phyloP scores from a whole-genome alignment of 768 basidiomycete genomes.

The Terana coerulea region DNA sequence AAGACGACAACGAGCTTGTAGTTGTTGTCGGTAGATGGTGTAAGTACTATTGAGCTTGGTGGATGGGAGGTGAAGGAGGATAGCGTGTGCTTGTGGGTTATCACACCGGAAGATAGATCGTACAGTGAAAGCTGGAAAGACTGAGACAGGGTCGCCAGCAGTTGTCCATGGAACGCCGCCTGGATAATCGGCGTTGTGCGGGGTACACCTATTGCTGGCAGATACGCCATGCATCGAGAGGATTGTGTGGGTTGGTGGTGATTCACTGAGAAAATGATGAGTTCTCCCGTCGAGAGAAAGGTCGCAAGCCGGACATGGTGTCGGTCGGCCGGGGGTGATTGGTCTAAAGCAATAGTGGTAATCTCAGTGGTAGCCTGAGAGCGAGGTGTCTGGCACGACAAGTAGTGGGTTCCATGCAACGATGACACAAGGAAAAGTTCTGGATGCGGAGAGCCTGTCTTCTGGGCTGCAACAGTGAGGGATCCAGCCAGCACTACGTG shows the following conservation, averaged over 20 bases:
- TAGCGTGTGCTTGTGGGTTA: conserved; percentile 61
- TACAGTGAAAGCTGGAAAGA: conserved; percentile 70
- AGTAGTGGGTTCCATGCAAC: conserved; percentile 31
- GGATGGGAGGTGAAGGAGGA: conserved; percentile 77
- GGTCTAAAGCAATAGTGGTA: conserved; percentile 70
- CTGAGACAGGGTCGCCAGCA: conserved; percentile 68
- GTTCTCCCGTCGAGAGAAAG: conserved; percentile 69
- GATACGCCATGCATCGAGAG: conserved; percentile 41
- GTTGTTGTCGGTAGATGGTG: conserved; percentile 48
- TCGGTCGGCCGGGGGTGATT: conserved; percentile 51
- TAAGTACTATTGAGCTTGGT: conserved; percentile 77
- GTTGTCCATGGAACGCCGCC: conserved; percentile 74
- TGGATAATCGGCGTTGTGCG: conserved; percentile 50
- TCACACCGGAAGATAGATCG: conserved; percentile 51
- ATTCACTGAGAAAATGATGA: conserved; percentile 54
- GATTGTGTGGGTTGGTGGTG: conserved; percentile 40
- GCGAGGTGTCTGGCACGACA: conserved; percentile 41
- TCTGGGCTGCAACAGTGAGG: conserved; percentile 54
- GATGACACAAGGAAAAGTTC: conserved; percentile 36
- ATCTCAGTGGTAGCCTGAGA: conserved; percentile 37
- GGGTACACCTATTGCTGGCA: conserved; percentile 36
- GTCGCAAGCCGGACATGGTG: conserved; percentile 43
- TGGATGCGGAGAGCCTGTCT: conserved; percentile 32
- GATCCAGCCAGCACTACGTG: conserved; percentile 59
- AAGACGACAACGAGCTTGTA: conserved; percentile 78